phyloP scores from a whole-genome alignment of 1,139 yeast species.

The Yamadazyma jaroonii region DNA sequence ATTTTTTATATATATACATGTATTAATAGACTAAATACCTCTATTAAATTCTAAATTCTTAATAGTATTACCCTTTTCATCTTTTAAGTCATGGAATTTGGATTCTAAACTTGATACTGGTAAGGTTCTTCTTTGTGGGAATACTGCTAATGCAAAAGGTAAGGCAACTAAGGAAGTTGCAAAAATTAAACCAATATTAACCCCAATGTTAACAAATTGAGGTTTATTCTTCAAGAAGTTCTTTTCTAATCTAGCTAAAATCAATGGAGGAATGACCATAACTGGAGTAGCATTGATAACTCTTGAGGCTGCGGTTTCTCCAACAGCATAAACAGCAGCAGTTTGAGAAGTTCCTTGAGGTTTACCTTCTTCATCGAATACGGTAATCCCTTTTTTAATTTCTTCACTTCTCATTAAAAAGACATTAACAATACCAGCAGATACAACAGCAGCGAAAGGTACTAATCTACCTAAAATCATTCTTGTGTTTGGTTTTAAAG shows the following conservation, averaged over 20 bases:
- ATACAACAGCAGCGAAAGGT: constrained; percentile 97
- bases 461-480: constrained; percentile 78
- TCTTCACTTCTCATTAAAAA: constrained; percentile 95
- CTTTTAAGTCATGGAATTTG: constrained; percentile 57
- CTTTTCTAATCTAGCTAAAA: constrained; percentile 73
- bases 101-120: constrained; percentile 60
- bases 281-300: constrained; percentile 96
- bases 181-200: constrained; percentile 81
- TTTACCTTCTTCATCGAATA: constrained; percentile 65
- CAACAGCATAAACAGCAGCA: constrained; percentile 92
- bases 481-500: constrained; percentile 64
- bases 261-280: constrained; percentile 92
- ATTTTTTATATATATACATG: constrained; percentile 5
- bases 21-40: constrained; percentile 58
- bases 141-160: constrained; percentile 93
- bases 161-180: constrained; percentile 81
- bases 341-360: constrained; percentile 74
- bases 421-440: constrained; percentile 93
- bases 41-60: constrained; percentile 78
- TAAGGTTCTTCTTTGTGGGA: constrained; percentile 81
- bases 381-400: constrained; percentile 77
- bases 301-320: constrained; percentile 93
- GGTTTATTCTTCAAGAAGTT: constrained; percentile 66
- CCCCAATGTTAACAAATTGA: constrained; percentile 58
- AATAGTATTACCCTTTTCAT: constrained; percentile 60